Evolutionary conservation across 371 early-diverging fungal species (phyloP).

Genomic region (Batrachochytrium dendrobatidis): DNA sequence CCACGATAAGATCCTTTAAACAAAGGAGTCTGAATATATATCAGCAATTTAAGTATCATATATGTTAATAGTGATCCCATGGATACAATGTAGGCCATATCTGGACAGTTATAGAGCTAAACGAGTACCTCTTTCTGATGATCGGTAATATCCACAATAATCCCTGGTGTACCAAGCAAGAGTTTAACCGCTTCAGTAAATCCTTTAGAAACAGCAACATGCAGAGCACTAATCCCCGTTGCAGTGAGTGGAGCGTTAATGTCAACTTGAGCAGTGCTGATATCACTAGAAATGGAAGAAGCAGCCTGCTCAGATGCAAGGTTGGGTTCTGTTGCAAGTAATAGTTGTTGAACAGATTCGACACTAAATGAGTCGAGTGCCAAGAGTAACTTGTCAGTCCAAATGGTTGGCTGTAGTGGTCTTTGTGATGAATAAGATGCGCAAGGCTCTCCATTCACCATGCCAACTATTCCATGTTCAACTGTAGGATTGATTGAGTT

Average conservation of each 20-base stretch:
- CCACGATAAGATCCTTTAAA: constrained; percentile 72
- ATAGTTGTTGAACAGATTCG: not conserved
- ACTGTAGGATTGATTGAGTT: not conserved
- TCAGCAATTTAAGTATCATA: not conserved
- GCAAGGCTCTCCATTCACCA: not conserved
- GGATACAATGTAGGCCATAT: constrained; percentile 6
- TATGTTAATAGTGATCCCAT: not conserved
- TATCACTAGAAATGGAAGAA: not conserved
- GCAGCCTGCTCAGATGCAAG: not conserved
- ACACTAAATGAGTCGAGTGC: not conserved
- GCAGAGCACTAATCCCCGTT: constrained; percentile 59
- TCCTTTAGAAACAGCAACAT: constrained; percentile 67
- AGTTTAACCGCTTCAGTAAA: constrained; percentile 56
- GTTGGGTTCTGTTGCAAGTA: not conserved
- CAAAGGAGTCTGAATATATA: constrained; percentile 55
- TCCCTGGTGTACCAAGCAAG: constrained; percentile 57
- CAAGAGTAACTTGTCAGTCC: not conserved
- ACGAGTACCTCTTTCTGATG: constrained; percentile 61
- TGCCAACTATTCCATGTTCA: not conserved
- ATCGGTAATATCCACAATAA: constrained; percentile 59
- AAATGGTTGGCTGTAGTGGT: not conserved
- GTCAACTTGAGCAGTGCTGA: not conserved
- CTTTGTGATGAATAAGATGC: not conserved
- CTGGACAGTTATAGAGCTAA: not conserved
- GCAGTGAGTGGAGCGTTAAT: not conserved